Base-by-base conservation (phyloP, 1,139 yeast genomes). In the Hyphopichia buzzinii region DNA sequence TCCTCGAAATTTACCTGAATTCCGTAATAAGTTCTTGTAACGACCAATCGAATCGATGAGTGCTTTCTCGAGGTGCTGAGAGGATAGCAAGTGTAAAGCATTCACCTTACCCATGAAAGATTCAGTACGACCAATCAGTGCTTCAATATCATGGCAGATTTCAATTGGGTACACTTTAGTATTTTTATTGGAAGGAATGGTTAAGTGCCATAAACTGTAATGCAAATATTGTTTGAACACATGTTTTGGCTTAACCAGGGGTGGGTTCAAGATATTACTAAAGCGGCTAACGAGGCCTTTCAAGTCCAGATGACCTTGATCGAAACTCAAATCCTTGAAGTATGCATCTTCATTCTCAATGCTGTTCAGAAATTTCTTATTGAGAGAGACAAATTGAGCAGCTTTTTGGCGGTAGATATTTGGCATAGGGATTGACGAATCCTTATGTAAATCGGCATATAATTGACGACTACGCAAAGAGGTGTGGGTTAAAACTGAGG, bases 121-220 rank as follows among this genome's bases (percentile, higher is more conserved):
- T 30, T 57, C 57, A 40, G 67, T 72, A 11, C 65, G 48, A 12
- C 51, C 13, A 8, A 64, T 60, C 34, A 62, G 56, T 0, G 60
- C 62, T 10, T 60, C 64, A 31, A 67, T 48, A 39, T 65, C 65
- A 36, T 57, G 62, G 28, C 50, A 52, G 34, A 55, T 43, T 17
- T 42, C 43, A 16, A 50, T 17, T 7, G 27, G 24, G 12, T 28
- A 40, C 1, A 48, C 39, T 14, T 41, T 38, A 8, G 8, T 8
- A 8, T 13, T 8, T 30, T 30, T 30, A 22, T 30, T 30, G 23
- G 26, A 21, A 3, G 40, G 36, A 14, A 48, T 38, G 3, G 63
- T 52, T 6, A 46, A 36, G 27, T 51, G 53, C 17, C 55, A 42
- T 33, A 55, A 44, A 38, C 55, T 55, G 47, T 48, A 44, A 17